phyloP scores from a whole-genome alignment of 768 basidiomycete genomes.

The Ramaria sp. region DNA sequence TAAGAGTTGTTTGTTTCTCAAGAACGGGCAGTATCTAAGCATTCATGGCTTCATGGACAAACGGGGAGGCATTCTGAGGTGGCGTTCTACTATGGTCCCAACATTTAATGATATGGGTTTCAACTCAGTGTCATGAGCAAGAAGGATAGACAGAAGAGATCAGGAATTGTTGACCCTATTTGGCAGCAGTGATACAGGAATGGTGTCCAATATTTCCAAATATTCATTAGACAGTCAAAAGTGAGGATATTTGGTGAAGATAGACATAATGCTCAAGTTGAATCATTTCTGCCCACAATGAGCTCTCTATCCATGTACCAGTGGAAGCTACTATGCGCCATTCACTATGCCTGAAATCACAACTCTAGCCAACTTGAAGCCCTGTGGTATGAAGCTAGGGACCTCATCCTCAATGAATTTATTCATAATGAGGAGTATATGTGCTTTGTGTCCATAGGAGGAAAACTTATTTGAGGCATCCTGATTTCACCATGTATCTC shows the following conservation, averaged over 20 bases:
- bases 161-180: constrained; percentile 20
- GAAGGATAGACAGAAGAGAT: constrained; percentile 13
- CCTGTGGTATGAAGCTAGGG: no score
- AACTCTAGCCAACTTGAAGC: no score
- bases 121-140: constrained; percentile 10
- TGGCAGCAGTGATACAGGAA: constrained; percentile 13
- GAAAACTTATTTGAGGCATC: no score
- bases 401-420: no score
- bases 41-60: constrained; percentile 83
- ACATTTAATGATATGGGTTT: constrained; percentile 19
- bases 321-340: no score
- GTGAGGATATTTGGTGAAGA: constrained; percentile 45
- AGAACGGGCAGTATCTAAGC: constrained; percentile 50
- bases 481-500: no score
- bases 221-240: constrained; percentile 11
- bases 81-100: constrained; percentile 21
- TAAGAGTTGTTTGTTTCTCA: constrained; percentile 32
- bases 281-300: no score
- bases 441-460: no score
- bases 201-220: constrained; percentile 10
- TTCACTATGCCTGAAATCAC: no score
- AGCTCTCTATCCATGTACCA: no score
- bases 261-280: no score
- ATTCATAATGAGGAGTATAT: no score
- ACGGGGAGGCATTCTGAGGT: constrained; percentile 38